A percentile compares a stretch with the other conserved stretches of the same genome.
phyloP scores from a whole-genome alignment of 129 eudicot species.

The Helichrysum umbraculigerum region DNA sequence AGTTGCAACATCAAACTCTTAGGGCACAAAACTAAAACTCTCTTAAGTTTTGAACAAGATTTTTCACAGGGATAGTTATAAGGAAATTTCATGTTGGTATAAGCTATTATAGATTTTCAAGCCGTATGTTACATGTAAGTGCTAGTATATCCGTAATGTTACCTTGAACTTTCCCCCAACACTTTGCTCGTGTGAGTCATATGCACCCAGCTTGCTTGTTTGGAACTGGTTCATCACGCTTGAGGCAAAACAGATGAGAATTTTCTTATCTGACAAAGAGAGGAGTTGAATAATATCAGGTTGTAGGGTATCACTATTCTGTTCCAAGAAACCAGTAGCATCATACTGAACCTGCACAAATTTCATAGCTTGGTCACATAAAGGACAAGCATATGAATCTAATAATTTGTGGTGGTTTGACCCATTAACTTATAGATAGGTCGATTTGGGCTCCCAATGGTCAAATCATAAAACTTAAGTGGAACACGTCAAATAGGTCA shows the following conservation, averaged over 20 bases:
- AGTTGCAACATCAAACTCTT: too few species aligned
- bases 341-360: constrained; percentile 73
- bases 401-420: background rate
- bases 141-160: constrained; percentile 11
- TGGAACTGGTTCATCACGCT: constrained; percentile 26
- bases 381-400: background rate
- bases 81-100: background rate
- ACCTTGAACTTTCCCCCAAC: constrained; percentile 87
- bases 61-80: background rate
- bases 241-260: constrained; percentile 35
- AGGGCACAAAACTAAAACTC: too few species aligned
- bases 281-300: constrained; percentile 61
- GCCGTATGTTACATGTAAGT: background rate
- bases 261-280: constrained; percentile 40
- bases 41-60: background rate
- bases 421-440: constrained; percentile 1
- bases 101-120: background rate
- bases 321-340: constrained; percentile 81
- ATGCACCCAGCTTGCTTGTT: constrained; percentile 19
- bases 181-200: constrained; percentile 52
- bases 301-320: constrained; percentile 70
- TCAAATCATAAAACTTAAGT: background rate
- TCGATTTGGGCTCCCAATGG: background rate
- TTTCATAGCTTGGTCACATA: constrained; percentile 5
- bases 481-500: background rate